Conservation (phyloP, 176 grass and related monocot genomes). For the Areca catechu region DNA sequence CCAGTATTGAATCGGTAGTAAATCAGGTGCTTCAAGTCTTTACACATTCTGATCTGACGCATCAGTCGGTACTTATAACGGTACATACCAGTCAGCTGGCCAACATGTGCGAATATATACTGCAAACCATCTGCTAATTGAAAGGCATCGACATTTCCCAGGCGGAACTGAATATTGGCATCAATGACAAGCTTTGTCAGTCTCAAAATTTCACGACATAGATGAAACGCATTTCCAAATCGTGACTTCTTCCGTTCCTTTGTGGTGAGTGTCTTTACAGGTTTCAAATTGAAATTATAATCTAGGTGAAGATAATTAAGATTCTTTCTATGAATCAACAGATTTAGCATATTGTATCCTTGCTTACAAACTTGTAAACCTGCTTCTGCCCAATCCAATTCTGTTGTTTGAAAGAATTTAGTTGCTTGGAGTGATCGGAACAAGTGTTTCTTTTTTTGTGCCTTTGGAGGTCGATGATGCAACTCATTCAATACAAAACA, state of each 20-base stretch:
- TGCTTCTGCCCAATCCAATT: constrained; percentile 96
- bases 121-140: constrained; percentile 96
- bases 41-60: constrained; percentile 98
- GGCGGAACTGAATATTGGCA: constrained; percentile 94
- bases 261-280: constrained; percentile 96
- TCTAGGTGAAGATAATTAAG: constrained; percentile 97
- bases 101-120: constrained; percentile 98
- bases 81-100: constrained; percentile 98
- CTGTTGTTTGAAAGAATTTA: constrained; percentile 97
- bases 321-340: constrained; percentile 98
- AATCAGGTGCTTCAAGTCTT: constrained; percentile 97
- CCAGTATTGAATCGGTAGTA: constrained; percentile 99
- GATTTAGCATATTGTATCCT: constrained; percentile 96
- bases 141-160: constrained; percentile 96
- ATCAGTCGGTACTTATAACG: constrained; percentile 94
- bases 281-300: constrained; percentile 98
- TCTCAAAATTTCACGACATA: constrained; percentile 93
- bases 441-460: constrained; percentile 95
- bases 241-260: constrained; percentile 98
- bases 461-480: constrained; percentile 88
- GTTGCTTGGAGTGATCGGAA: constrained; percentile 92
- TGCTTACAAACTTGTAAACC: constrained; percentile 97
- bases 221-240: constrained; percentile 98
- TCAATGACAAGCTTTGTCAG: constrained; percentile 95
- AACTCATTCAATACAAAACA: constrained; percentile 93